Percentiles rank a stretch among this genome's conserved stretches.
phyloP scores from a whole-genome alignment of 345 rosid species.

The Noccaea bulbosa region DNA sequence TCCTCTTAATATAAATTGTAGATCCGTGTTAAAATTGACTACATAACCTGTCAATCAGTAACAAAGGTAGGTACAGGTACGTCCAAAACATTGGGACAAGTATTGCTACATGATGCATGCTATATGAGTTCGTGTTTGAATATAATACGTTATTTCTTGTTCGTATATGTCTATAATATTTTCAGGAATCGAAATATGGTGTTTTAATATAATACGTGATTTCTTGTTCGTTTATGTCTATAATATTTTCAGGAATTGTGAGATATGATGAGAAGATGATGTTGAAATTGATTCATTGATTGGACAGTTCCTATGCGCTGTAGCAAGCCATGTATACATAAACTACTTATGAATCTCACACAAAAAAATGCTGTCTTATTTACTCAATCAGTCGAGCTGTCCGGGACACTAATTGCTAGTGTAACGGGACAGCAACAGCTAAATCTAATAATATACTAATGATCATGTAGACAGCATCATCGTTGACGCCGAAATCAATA shows the following conservation, averaged over 20 bases:
- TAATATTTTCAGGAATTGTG: background rate
- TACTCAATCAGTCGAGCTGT: conserved; percentile 9
- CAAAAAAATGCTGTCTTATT: conserved; percentile 4
- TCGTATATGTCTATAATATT: conserved; percentile 17
- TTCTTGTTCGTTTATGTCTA: conserved; percentile 28
- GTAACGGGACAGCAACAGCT: background rate
- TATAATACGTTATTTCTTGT: conserved; percentile 3
- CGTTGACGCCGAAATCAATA: background rate
- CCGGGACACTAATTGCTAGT: conserved; percentile 8
- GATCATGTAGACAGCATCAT: conserved; percentile 1
- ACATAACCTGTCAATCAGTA: background rate
- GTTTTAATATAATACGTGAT: background rate
- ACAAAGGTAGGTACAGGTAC: background rate
- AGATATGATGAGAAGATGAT: conserved; percentile 21
- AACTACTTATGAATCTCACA: background rate
- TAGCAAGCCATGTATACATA: conserved; percentile 5
- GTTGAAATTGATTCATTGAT: background rate
- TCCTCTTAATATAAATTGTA: background rate
- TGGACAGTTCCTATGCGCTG: background rate
- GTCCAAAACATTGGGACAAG: background rate
- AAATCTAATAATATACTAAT: background rate
- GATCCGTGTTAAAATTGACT: background rate
- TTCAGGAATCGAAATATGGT: background rate
- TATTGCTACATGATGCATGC: conserved; percentile 5
- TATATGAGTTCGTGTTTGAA: background rate